These are phyloP conservation scores for Codiaeum variegatum DNA, from an alignment of 441 rosid species.

Conservation along the genomic window DNA sequence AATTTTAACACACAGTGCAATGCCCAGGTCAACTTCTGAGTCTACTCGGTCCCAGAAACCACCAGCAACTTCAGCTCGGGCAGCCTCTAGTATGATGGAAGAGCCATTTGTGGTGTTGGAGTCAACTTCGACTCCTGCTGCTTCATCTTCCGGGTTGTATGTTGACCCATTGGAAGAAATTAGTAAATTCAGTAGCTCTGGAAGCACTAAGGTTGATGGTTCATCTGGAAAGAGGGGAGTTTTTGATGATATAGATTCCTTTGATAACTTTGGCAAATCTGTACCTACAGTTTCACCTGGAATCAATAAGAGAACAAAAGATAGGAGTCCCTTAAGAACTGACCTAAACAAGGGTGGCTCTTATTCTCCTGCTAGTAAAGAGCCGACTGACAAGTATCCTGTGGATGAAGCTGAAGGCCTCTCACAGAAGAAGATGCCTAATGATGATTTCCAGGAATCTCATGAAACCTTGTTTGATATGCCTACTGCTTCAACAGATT, in stretches of 20 bases:
- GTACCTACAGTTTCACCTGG: conserved; percentile 1
- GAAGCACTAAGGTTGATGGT: conserved; percentile 40
- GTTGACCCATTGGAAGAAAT: conserved; percentile 56
- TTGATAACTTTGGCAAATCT: conserved; percentile 51
- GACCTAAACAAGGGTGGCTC: conserved; percentile 32
- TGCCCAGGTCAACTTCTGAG: conserved; percentile 60
- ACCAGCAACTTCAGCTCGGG: conserved; percentile 34
- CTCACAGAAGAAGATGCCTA: conserved; percentile 37
- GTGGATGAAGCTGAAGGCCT: conserved; percentile 36
- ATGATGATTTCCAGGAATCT: conserved; percentile 38
- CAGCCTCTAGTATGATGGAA: conserved; percentile 43
- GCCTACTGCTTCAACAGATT: conserved; percentile 39
- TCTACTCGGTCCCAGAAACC: conserved; percentile 44
- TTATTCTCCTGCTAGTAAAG: conserved; percentile 38
- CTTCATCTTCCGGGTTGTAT: conserved; percentile 46
- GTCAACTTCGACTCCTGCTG: conserved; percentile 44
- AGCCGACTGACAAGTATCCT: conserved; percentile 35
- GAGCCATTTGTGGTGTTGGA: conserved; percentile 68
- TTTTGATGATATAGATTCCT: conserved; percentile 63
- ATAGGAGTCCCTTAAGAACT: conserved; percentile 24
- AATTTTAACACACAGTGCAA: conserved; percentile 18
- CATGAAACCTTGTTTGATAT: conserved; percentile 41
- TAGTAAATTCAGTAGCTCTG: conserved; percentile 44
- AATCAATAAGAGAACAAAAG: neutral
- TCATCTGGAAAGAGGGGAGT: conserved; percentile 45